Conservation (phyloP, 2,329 filamentous ascomycete genomes). For the Aureobasidium lini region DNA sequence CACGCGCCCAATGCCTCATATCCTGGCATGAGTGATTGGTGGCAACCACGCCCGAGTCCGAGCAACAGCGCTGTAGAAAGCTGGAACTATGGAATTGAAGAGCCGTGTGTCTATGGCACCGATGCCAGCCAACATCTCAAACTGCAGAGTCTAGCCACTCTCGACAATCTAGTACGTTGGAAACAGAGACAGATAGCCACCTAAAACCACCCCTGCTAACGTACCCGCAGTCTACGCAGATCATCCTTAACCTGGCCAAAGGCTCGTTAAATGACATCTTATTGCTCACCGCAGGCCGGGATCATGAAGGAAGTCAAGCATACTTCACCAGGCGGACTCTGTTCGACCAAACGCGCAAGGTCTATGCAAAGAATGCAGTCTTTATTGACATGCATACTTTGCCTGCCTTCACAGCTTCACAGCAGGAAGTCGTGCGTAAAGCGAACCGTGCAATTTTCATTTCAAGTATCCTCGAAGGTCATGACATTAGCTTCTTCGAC, state of each 20-base stretch:
- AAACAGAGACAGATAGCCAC: not conserved
- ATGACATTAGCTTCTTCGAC: constrained; percentile 57
- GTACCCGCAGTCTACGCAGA: constrained; percentile 44
- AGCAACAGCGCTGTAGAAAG: not conserved
- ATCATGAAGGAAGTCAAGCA: constrained; percentile 49
- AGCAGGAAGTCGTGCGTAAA: constrained; percentile 54
- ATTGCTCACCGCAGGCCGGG: constrained; percentile 48
- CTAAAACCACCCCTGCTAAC: not conserved
- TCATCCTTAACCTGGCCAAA: constrained; percentile 50
- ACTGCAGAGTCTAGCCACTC: constrained; percentile 52
- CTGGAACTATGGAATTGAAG: constrained; percentile 7
- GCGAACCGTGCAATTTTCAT: constrained; percentile 60
- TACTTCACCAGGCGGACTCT: constrained; percentile 54
- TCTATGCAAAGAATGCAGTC: constrained; percentile 49
- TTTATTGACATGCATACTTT: constrained; percentile 41
- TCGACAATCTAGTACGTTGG: constrained; percentile 44
- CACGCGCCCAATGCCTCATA: not conserved
- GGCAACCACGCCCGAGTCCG: not conserved
- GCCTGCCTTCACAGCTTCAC: constrained; percentile 31
- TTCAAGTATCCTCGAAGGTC: constrained; percentile 52
- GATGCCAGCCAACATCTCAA: constrained; percentile 42
- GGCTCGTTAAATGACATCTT: constrained; percentile 50
- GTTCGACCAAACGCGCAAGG: constrained; percentile 56
- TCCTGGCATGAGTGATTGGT: not conserved
- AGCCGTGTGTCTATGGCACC: constrained; percentile 26